These are phyloP conservation scores for Globisporangium spiculum DNA, from an alignment of 352 stramenopile genomes.

Conservation along the genomic window DNA sequence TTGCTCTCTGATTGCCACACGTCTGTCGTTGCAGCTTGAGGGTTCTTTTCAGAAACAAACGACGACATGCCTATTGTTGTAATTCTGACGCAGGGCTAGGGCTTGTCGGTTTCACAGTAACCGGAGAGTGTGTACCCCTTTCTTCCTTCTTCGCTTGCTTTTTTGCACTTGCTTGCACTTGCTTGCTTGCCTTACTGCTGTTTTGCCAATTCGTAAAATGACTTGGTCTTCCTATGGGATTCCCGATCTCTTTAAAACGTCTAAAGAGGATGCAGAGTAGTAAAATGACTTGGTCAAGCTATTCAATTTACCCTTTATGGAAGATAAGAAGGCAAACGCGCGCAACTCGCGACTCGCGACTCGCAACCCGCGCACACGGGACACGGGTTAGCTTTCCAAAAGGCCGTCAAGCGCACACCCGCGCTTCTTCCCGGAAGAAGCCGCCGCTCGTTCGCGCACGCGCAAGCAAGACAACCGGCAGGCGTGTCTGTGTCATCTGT, in stretches of 20 bases:
- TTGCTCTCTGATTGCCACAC: background rate
- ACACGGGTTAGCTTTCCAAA: too few relatives aligned
- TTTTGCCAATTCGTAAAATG: background rate
- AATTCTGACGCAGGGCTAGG: background rate
- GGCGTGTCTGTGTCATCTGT: background rate
- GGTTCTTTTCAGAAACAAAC: slow-evolving; percentile 11
- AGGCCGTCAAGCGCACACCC: too few relatives aligned
- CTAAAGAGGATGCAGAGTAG: too few relatives aligned
- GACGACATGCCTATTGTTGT: background rate
- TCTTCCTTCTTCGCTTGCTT: slow-evolving; percentile 4
- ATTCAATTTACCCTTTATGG: too few relatives aligned
- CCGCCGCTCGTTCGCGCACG: slow-evolving; percentile 6
- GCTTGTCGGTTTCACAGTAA: background rate
- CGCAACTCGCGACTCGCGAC: too few relatives aligned
- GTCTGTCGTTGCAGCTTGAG: slow-evolving; percentile 4
- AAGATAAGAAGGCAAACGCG: too few relatives aligned
- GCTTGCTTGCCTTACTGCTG: too few relatives aligned
- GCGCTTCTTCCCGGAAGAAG: slow-evolving; percentile 1
- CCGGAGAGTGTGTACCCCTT: slow-evolving; percentile 6
- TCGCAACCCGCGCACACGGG: too few relatives aligned
- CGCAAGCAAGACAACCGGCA: background rate
- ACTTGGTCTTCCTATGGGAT: too few relatives aligned
- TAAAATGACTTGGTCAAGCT: too few relatives aligned
- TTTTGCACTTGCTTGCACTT: slow-evolving; percentile 1
- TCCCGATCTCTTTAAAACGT: too few relatives aligned